A percentile compares a stretch with the other conserved stretches of the same genome.
Conservation (phyloP, 371 early-diverging fungal species). For the Mortierella sp. region DNA sequence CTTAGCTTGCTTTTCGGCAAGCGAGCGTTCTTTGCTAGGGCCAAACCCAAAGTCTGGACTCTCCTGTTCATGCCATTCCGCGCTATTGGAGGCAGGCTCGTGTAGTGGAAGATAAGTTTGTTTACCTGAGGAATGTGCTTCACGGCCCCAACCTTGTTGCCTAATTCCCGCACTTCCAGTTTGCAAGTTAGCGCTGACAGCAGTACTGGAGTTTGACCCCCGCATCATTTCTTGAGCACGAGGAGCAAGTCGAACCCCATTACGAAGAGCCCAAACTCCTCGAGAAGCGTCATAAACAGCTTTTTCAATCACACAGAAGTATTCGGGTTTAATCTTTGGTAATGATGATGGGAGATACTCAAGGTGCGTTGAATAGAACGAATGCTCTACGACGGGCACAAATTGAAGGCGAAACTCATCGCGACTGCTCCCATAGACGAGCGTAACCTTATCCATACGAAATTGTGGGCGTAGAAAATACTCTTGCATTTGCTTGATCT, state of each 20-base stretch:
- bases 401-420: conserved; percentile 32
- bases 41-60: conserved; percentile 21
- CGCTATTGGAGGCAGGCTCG: neutral
- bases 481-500: conserved; percentile 26
- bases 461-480: conserved; percentile 35
- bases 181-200: neutral
- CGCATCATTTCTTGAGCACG: neutral
- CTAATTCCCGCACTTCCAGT: neutral
- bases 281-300: conserved; percentile 21
- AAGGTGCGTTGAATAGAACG: conserved; percentile 15
- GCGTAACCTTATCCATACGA: conserved; percentile 9
- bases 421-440: conserved; percentile 38
- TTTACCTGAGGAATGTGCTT: neutral
- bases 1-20: neutral
- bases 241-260: conserved; percentile 1
- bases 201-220: neutral
- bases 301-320: conserved; percentile 22
- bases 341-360: conserved; percentile 23
- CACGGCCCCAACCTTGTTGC: conserved; percentile 7
- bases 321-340: neutral
- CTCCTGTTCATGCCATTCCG: conserved; percentile 29
- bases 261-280: conserved; percentile 11
- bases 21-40: neutral
- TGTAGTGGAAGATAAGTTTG: neutral
- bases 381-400: conserved; percentile 24